A percentile compares a stretch with the other conserved stretches of the same genome.
phyloP scores from a whole-genome alignment of 257 asterid genomes.

The Ilex aquifolium region DNA sequence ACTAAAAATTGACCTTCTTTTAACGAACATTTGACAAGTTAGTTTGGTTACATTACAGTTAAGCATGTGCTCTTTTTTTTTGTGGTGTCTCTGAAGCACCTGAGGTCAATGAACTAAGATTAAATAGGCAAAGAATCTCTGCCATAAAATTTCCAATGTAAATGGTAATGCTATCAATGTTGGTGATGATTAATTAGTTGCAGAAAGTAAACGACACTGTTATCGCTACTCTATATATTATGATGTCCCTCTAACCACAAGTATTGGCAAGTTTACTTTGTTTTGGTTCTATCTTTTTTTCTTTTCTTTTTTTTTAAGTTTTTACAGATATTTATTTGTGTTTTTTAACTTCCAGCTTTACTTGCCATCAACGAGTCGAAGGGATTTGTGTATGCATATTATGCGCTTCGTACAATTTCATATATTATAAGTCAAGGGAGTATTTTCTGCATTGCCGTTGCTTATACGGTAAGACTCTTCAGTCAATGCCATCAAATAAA shows the following conservation, averaged over 20 bases:
- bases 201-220: too few species aligned
- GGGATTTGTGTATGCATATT: slow-evolving; percentile 79
- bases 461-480: slow-evolving; percentile 67
- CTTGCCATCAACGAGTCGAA: slow-evolving; percentile 68
- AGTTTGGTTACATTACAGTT: too few species aligned
- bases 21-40: too few species aligned
- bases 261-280: not conserved
- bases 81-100: too few species aligned
- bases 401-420: slow-evolving; percentile 61
- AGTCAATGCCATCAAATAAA: slow-evolving; percentile 3
- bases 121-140: too few species aligned
- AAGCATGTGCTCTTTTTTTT: too few species aligned
- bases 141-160: too few species aligned
- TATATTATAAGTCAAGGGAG: slow-evolving; percentile 85
- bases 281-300: not conserved
- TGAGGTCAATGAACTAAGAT: too few species aligned
- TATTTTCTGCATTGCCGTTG: slow-evolving; percentile 84
- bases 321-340: not conserved
- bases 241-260: not conserved
- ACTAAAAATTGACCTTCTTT: too few species aligned
- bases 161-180: too few species aligned
- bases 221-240: too few species aligned
- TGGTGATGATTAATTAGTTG: too few species aligned
- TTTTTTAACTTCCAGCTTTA: slow-evolving; percentile 49
- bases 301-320: not conserved